A percentile compares a stretch with the other conserved stretches of the same genome.
These are phyloP conservation scores for Rhizophagus sp. DNA, from an alignment of 192 early-diverging fungal species.

Conservation along the genomic window DNA sequence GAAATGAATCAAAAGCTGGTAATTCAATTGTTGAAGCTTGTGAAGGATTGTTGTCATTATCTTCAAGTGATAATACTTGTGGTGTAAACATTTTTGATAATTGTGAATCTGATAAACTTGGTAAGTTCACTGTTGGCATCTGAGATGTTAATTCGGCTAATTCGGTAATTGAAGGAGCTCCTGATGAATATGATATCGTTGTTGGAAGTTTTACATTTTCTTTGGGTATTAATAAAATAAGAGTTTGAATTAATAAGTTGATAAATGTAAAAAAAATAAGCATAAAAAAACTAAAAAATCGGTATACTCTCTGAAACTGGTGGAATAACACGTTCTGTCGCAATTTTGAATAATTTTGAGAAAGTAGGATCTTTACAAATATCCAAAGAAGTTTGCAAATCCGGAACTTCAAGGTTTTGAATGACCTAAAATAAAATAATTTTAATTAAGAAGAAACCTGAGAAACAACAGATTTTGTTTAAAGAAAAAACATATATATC, in stretches of 20 bases:
- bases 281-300: background rate
- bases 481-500: background rate
- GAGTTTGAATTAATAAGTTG: background rate
- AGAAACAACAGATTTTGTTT: background rate
- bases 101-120: constrained; percentile 4
- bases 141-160: background rate
- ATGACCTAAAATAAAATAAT: background rate
- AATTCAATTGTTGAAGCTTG: background rate
- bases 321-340: constrained; percentile 12
- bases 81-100: constrained; percentile 8
- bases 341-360: constrained; percentile 3
- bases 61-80: background rate
- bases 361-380: background rate
- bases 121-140: background rate
- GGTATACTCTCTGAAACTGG: background rate
- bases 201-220: background rate
- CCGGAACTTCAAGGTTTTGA: background rate
- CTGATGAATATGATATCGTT: background rate
- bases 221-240: background rate
- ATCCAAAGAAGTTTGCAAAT: background rate
- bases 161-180: background rate
- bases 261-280: background rate
- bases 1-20: background rate
- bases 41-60: background rate
- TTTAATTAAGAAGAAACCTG: background rate